Evolutionary conservation across 2,329 filamentous ascomycete genomes (phyloP).

Genomic region (Cytospora paraplurivora): DNA sequence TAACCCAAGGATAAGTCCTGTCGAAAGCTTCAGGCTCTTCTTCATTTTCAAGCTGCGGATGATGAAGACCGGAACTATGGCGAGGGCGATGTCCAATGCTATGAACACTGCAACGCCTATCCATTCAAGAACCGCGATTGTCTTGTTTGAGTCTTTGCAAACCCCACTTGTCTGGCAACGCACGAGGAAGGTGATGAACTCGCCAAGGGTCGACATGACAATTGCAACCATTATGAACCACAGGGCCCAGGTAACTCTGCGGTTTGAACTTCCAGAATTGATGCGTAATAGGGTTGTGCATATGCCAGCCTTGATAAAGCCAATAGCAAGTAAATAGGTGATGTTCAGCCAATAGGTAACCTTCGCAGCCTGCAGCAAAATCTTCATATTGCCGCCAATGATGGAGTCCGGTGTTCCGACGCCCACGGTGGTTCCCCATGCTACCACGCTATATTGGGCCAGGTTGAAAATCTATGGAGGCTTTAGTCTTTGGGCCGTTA

Average conservation of each 20-base stretch:
- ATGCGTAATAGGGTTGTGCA: conserved; percentile 6
- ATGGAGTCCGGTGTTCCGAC: conserved; percentile 9
- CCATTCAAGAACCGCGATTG: not conserved
- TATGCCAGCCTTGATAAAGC: conserved; percentile 1
- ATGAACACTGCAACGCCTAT: not conserved
- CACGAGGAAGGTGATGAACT: not conserved
- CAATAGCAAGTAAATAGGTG: not conserved
- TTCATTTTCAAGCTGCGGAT: conserved; percentile 7
- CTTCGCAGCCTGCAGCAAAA: not conserved
- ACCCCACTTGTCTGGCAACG: not conserved
- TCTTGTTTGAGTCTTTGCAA: not conserved
- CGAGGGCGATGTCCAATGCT: conserved; percentile 2
- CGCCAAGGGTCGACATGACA: not conserved
- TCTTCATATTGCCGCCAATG: not conserved
- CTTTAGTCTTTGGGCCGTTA: not conserved
- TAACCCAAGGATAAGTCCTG: not conserved
- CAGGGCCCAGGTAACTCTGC: not conserved
- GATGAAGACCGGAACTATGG: not conserved
- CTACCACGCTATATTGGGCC: not conserved
- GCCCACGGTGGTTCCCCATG: conserved; percentile 13
- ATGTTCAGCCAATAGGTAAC: not conserved
- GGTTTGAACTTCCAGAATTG: not conserved
- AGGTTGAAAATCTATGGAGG: not conserved
- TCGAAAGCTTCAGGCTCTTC: conserved; percentile 10
- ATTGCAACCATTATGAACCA: not conserved